phyloP scores from a whole-genome alignment of 1,284 basidiomycete genomes.

The Rhizopogon hawkerae region DNA sequence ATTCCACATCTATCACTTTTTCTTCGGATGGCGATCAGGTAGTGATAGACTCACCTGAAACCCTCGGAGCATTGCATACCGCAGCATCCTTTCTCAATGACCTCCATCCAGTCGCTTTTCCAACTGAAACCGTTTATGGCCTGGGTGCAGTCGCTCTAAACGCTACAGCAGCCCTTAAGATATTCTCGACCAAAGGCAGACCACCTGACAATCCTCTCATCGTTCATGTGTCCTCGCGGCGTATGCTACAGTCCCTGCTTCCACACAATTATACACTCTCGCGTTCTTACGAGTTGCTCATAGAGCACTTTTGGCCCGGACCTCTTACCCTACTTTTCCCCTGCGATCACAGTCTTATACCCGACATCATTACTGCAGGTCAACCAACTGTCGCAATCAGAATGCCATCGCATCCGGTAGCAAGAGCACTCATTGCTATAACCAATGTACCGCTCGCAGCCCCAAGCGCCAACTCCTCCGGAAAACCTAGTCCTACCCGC shows the following conservation, averaged over 20 bases:
- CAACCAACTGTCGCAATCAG: slow-evolving; percentile 85
- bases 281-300: slow-evolving; percentile 60
- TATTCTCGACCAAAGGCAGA: slow-evolving; percentile 88
- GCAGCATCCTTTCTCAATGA: slow-evolving; percentile 43
- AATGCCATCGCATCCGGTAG: slow-evolving; percentile 92
- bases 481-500: slow-evolving; percentile 90
- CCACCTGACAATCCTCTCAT: slow-evolving; percentile 97
- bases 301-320: slow-evolving; percentile 91
- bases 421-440: slow-evolving; percentile 79
- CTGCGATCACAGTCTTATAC: slow-evolving; percentile 47
- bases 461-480: slow-evolving; percentile 92
- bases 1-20: slow-evolving; percentile 49
- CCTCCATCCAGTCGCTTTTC: slow-evolving; percentile 69
- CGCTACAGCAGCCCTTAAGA: slow-evolving; percentile 56
- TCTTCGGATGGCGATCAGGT: slow-evolving; percentile 30
- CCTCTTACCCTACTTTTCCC: slow-evolving; percentile 91
- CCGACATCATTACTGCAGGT: slow-evolving; percentile 64
- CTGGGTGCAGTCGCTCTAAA: slow-evolving; percentile 82
- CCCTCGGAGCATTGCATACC: slow-evolving; percentile 36
- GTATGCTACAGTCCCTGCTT: slow-evolving; percentile 74
- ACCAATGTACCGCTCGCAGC: slow-evolving; percentile 80
- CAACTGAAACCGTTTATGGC: slow-evolving; percentile 98
- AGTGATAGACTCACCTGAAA: slow-evolving; percentile 35
- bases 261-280: slow-evolving; percentile 56
- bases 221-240: slow-evolving; percentile 84